Percentiles rank a stretch among this genome's conserved stretches.
Conservation (phyloP, 139 green algal genomes). For the Asterochloris sp. region DNA sequence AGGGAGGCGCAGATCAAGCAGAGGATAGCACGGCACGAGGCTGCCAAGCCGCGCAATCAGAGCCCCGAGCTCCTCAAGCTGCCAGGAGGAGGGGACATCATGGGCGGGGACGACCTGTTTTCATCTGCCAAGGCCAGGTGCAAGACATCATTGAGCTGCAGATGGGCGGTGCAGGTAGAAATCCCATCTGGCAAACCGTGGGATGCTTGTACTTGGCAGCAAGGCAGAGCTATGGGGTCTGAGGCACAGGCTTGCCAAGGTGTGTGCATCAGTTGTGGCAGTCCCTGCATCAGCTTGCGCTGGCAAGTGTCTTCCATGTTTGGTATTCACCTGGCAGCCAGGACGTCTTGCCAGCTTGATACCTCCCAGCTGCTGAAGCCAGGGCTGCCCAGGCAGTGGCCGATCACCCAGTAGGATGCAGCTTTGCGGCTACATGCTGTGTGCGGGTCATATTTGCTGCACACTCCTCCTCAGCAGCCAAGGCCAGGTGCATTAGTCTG, state of each 20-base stretch:
- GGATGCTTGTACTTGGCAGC: not conserved
- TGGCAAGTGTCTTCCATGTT: no score
- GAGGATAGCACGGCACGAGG: constrained; percentile 47
- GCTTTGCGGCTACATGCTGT: no score
- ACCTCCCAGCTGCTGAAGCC: no score
- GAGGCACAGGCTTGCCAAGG: not conserved
- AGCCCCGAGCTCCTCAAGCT: constrained; percentile 45
- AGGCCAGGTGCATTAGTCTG: no score
- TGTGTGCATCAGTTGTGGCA: not conserved
- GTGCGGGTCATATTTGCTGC: no score
- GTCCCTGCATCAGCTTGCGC: not conserved
- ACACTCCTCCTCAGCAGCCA: no score
- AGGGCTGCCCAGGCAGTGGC: no score
- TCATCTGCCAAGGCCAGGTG: constrained; percentile 53
- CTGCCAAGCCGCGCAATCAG: constrained; percentile 27
- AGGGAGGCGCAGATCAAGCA: constrained; percentile 55
- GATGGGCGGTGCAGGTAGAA: not conserved
- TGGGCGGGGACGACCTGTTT: constrained; percentile 57
- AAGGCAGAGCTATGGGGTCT: not conserved
- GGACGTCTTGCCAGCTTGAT: no score
- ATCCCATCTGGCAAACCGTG: not conserved
- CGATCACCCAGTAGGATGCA: no score
- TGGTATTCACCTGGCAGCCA: no score
- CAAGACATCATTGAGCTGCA: not conserved
- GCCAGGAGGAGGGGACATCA: constrained; percentile 49